Conservation (phyloP, 148 eudicot genomes). For the Amaranthus palmeri region DNA sequence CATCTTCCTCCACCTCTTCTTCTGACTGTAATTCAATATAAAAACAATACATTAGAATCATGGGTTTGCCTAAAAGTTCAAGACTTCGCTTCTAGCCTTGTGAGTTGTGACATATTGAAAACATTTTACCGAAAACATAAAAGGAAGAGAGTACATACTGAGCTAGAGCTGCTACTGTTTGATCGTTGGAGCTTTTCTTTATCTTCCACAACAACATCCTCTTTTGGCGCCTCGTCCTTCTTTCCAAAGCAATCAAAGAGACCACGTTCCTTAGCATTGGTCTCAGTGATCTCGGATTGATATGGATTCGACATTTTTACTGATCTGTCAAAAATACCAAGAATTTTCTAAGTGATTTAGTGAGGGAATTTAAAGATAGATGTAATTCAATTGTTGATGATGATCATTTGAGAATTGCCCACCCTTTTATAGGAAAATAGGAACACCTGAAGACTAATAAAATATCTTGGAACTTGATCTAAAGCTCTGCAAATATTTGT, state of each 20-base stretch:
- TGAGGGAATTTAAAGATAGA: neutral
- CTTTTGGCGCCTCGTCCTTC: constrained; percentile 38
- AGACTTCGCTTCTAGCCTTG: too few species aligned
- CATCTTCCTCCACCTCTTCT: constrained; percentile 37
- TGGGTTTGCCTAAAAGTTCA: neutral
- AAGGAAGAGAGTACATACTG: constrained; percentile 22
- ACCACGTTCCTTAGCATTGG: constrained; percentile 30
- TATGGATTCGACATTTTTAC: constrained; percentile 31
- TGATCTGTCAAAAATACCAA: neutral
- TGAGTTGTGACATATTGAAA: neutral
- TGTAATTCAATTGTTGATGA: constrained; percentile 12
- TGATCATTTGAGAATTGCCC: neutral
- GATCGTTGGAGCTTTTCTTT: constrained; percentile 38
- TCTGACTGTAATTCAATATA: constrained; percentile 21
- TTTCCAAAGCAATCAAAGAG: constrained; percentile 48
- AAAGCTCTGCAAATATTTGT: constrained; percentile 1
- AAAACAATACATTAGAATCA: neutral
- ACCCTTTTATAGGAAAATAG: constrained; percentile 29
- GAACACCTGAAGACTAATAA: neutral
- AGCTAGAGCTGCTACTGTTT: constrained; percentile 46
- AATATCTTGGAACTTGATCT: neutral
- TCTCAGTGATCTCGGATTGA: constrained; percentile 21
- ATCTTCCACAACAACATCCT: constrained; percentile 20
- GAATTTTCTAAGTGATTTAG: neutral
- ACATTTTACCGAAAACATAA: neutral